Conservation (phyloP, 2,329 filamentous ascomycete genomes). For the Neoascochyta sp. region DNA sequence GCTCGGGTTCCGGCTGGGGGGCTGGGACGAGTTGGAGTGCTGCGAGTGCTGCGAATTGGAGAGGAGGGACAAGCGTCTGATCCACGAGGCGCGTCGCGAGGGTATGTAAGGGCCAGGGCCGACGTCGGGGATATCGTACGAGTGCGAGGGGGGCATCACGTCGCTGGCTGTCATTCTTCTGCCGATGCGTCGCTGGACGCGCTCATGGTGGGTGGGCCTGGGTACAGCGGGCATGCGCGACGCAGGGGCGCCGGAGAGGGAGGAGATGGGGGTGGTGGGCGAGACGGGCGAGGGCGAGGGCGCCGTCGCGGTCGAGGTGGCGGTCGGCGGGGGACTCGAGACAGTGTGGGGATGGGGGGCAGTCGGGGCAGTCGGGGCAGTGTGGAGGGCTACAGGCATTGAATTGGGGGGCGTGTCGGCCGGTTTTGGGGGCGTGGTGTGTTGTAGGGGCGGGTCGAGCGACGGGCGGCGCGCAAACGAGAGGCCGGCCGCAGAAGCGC, state of each 20-base stretch:
- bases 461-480: constrained; percentile 53
- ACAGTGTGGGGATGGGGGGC: too few species aligned
- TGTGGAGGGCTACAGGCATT: too few species aligned
- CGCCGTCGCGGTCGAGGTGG: constrained; percentile 22
- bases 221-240: constrained; percentile 26
- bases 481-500: constrained; percentile 57
- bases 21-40: too few species aligned
- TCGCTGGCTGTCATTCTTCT: constrained; percentile 35
- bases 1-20: constrained; percentile 63
- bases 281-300: constrained; percentile 19
- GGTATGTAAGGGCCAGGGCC: constrained; percentile 28
- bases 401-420: too few species aligned
- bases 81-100: constrained; percentile 59
- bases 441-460: constrained; percentile 23
- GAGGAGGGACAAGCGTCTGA: constrained; percentile 65
- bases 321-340: constrained; percentile 17
- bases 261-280: constrained; percentile 22
- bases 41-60: constrained; percentile 62
- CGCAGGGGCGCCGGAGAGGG: constrained; percentile 17
- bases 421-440: too few species aligned
- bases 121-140: constrained; percentile 21
- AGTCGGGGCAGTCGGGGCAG: too few species aligned
- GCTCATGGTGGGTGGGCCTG: constrained; percentile 30
- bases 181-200: constrained; percentile 24
- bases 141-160: constrained; percentile 17